These are phyloP conservation scores for Lactarius sanguifluus DNA, from an alignment of 768 basidiomycete species.

Conservation along the genomic window DNA sequence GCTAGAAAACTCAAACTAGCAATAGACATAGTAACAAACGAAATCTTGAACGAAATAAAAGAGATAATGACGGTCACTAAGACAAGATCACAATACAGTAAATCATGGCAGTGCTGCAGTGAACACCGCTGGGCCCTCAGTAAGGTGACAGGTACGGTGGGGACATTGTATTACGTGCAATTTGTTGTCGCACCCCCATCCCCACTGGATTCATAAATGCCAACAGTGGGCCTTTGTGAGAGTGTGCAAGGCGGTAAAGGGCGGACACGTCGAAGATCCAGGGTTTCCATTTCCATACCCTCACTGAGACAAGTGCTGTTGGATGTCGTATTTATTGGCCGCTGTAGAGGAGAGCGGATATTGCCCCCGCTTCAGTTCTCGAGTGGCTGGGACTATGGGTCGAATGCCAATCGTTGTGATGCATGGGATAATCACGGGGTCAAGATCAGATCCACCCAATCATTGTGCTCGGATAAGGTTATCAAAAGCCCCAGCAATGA, in stretches of 20 bases:
- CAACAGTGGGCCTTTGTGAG: neutral
- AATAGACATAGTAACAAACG: no score
- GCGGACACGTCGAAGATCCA: neutral
- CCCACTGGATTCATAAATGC: neutral
- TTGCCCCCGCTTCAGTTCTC: neutral
- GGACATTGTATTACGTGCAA: no score
- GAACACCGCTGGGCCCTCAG: no score
- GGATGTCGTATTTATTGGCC: neutral
- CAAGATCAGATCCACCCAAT: neutral
- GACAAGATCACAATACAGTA: no score
- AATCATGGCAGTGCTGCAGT: no score
- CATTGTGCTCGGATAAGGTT: neutral
- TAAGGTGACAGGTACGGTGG: no score
- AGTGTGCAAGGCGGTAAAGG: neutral
- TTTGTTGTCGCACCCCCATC: no score
- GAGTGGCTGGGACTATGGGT: constrained; percentile 4
- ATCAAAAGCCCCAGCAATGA: constrained; percentile 18
- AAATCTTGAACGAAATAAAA: no score
- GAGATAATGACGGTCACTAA: no score
- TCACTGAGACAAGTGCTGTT: neutral
- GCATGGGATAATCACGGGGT: neutral
- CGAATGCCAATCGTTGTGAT: constrained; percentile 6
- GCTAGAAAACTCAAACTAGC: no score
- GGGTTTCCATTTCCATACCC: neutral
- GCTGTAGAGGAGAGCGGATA: neutral